phyloP scores from a whole-genome alignment of 2,329 filamentous ascomycete species.

The Colletotrichum horii region DNA sequence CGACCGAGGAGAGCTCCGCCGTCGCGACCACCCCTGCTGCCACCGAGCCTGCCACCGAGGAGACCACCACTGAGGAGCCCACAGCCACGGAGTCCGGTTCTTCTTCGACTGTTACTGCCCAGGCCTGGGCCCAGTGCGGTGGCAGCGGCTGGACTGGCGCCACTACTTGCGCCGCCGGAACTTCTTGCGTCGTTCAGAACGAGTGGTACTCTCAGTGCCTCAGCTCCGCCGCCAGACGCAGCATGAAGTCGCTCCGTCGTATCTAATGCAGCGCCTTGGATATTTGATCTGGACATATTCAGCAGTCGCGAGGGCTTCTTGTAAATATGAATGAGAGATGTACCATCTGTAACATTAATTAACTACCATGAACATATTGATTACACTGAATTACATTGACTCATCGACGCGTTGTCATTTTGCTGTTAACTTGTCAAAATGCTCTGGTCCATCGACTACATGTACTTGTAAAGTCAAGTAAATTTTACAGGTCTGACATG shows the following conservation, averaged over 20 bases:
- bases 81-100: neutral
- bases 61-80: neutral
- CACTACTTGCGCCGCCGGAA: constrained; percentile 28
- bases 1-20: neutral
- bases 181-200: constrained; percentile 18
- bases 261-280: neutral
- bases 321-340: neutral
- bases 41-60: neutral
- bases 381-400: neutral
- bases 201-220: constrained; percentile 62
- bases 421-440: too few species aligned
- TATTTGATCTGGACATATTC: neutral
- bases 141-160: constrained; percentile 27
- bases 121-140: constrained; percentile 28
- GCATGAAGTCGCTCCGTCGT: neutral
- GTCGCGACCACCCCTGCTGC: neutral
- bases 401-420: too few species aligned
- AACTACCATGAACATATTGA: neutral
- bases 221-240: constrained; percentile 30
- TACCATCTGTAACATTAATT: neutral
- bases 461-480: too few species aligned
- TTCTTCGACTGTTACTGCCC: neutral
- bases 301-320: neutral
- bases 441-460: too few species aligned
- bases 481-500: too few species aligned